phyloP scores from a whole-genome alignment of 116 monocot species.

The Phalaenopsis hybrid region DNA sequence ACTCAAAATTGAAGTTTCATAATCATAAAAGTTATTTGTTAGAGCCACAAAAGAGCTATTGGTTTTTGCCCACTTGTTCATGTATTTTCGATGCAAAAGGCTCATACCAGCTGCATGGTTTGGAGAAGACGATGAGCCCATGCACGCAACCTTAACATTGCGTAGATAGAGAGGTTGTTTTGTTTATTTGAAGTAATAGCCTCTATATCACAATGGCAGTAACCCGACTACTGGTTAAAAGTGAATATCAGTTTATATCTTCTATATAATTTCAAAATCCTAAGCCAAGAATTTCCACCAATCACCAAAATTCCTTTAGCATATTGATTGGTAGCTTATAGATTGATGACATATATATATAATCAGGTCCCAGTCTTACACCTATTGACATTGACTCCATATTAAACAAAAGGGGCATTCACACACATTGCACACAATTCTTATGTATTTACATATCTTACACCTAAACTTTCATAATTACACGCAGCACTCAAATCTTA shows the following conservation, averaged over 20 bases:
- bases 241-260: background rate
- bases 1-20: background rate
- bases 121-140: background rate
- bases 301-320: background rate
- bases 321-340: background rate
- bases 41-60: background rate
- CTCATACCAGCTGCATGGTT: background rate
- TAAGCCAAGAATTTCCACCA: background rate
- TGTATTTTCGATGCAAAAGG: background rate
- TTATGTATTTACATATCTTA: no score
- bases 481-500: no score
- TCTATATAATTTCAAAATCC: background rate
- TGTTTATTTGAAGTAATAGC: background rate
- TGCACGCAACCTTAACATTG: background rate
- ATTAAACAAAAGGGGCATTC: background rate
- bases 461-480: no score
- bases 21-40: background rate
- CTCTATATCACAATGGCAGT: background rate
- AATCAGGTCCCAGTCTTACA: background rate
- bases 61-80: background rate
- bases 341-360: background rate
- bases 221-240: background rate
- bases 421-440: no score
- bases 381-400: background rate
- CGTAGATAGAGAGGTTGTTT: background rate